A percentile compares a stretch with the other conserved stretches of the same genome.
Conservation (phyloP, 208 protist genomes). For the Trypanosoma cruzi region DNA sequence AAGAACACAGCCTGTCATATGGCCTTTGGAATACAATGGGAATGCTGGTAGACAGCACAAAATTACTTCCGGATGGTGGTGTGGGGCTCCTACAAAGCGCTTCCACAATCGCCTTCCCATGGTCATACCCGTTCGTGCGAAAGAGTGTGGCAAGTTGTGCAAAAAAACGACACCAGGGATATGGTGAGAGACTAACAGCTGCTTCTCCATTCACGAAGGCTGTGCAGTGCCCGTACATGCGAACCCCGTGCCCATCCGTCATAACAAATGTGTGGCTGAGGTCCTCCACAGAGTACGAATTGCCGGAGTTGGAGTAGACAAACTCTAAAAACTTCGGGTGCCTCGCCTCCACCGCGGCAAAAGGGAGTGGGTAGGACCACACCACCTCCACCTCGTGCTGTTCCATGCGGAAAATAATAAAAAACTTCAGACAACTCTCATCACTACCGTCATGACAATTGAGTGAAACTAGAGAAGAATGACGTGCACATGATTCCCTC, state of each 20-base stretch:
- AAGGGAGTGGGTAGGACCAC: constrained; percentile 63
- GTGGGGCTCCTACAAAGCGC: constrained; percentile 48
- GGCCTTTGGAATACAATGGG: constrained; percentile 58
- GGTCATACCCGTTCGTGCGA: constrained; percentile 45
- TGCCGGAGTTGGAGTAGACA: constrained; percentile 50
- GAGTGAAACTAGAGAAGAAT: background rate
- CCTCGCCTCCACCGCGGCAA: constrained; percentile 22
- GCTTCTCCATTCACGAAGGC: constrained; percentile 73
- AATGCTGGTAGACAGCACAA: constrained; percentile 42
- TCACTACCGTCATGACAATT: constrained; percentile 7
- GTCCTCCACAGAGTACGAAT: constrained; percentile 58
- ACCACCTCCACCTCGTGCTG: constrained; percentile 2
- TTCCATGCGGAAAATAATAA: constrained; percentile 19
- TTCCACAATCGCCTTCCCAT: constrained; percentile 45
- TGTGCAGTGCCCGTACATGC: constrained; percentile 74
- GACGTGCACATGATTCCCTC: background rate
- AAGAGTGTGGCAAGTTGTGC: constrained; percentile 60
- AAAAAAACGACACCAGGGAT: constrained; percentile 88
- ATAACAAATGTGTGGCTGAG: constrained; percentile 77
- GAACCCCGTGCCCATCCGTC: constrained; percentile 68
- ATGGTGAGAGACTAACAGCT: constrained; percentile 58
- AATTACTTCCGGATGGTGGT: constrained; percentile 67
- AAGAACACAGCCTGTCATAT: constrained; percentile 79
- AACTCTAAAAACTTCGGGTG: constrained; percentile 75
- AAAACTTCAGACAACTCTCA: constrained; percentile 14